A percentile compares a stretch with the other conserved stretches of the same genome.
phyloP scores from a whole-genome alignment of 129 eudicot genomes.

The Sambucus nigra region DNA sequence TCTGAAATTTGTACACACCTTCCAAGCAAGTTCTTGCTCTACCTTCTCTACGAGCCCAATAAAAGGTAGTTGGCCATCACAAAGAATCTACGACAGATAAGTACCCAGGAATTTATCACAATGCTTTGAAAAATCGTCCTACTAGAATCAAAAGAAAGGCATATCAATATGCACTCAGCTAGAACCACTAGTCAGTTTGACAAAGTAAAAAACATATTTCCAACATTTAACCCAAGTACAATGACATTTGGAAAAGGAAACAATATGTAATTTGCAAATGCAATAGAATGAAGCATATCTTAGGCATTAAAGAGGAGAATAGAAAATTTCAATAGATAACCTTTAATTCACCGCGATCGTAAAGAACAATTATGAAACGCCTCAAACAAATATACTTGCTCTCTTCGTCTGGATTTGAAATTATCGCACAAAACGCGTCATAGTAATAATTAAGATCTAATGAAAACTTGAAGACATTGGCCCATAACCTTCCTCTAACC shows the following conservation, averaged over 20 bases:
- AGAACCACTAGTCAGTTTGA: too few relatives aligned
- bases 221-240: too few relatives aligned
- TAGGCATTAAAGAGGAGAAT: not conserved
- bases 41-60: conserved; percentile 81
- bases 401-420: conserved; percentile 97
- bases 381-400: conserved; percentile 88
- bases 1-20: conserved; percentile 40
- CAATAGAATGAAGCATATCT: not conserved
- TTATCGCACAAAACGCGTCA: conserved; percentile 92
- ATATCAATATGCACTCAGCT: not conserved
- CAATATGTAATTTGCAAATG: not conserved
- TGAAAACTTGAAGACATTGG: conserved; percentile 81
- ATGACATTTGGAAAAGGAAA: too few relatives aligned
- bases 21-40: conserved; percentile 94
- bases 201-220: too few relatives aligned
- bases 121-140: not conserved
- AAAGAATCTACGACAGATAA: conserved; percentile 54
- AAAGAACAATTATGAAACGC: conserved; percentile 91
- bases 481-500: conserved; percentile 95
- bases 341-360: conserved; percentile 86
- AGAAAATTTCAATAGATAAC: conserved; percentile 22
- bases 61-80: conserved; percentile 83
- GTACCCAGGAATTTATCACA: conserved; percentile 1
- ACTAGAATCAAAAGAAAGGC: conserved; percentile 3
- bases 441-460: conserved; percentile 62